Evolutionary conservation across 176 grass and related monocot species (phyloP).

Genomic region (Ensete ventricosum): DNA sequence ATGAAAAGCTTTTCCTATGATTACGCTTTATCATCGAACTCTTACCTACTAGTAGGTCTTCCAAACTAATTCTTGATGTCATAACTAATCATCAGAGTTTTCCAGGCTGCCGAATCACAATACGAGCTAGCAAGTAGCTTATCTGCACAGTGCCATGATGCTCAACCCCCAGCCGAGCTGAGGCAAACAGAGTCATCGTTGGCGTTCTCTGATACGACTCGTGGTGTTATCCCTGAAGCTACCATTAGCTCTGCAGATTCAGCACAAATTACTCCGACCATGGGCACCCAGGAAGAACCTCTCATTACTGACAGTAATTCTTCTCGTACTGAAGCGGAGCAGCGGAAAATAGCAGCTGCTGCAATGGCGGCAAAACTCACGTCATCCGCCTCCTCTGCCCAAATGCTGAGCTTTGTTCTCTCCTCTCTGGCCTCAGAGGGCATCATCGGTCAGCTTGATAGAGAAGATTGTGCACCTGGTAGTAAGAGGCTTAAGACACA

Average conservation of each 20-base stretch:
- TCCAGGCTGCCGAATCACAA: slow-evolving; percentile 44
- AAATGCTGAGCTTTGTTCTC: slow-evolving; percentile 28
- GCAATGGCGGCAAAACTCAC: slow-evolving; percentile 34
- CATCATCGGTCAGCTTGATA: slow-evolving; percentile 19
- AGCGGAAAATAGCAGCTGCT: slow-evolving; percentile 26
- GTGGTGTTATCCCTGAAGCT: slow-evolving; percentile 20
- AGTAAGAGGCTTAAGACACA: slow-evolving; percentile 44
- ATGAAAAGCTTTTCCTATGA: too few species aligned
- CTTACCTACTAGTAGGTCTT: too few species aligned
- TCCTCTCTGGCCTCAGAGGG: slow-evolving; percentile 37
- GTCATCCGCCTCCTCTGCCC: slow-evolving; percentile 23
- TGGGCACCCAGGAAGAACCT: slow-evolving; percentile 29
- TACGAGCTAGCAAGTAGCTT: slow-evolving; percentile 45
- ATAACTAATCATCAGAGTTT: neutral
- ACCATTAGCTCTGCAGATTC: slow-evolving; percentile 28
- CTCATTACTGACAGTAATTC: neutral
- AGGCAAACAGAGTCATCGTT: slow-evolving; percentile 7
- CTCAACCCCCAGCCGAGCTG: slow-evolving; percentile 20
- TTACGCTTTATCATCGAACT: too few species aligned
- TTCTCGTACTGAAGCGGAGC: slow-evolving; percentile 1
- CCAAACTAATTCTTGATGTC: neutral
- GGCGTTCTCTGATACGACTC: slow-evolving; percentile 16
- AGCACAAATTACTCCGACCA: slow-evolving; percentile 23
- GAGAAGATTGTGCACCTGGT: slow-evolving; percentile 17
- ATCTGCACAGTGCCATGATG: slow-evolving; percentile 21